Conservation (phyloP, 176 grass and related monocot genomes). For the Carex pumila region DNA sequence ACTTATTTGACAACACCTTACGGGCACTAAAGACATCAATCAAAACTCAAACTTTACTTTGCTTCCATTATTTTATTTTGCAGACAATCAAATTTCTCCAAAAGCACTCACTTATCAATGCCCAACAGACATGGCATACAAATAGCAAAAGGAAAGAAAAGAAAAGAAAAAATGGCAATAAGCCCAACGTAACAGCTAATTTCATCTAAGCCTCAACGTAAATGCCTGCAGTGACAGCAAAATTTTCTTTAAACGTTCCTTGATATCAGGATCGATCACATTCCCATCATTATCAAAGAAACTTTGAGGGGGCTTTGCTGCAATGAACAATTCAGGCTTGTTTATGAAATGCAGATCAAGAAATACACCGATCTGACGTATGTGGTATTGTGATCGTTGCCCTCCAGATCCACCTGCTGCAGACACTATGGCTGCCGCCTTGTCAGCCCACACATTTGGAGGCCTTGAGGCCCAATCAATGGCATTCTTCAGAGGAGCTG, state of each 20-base stretch:
- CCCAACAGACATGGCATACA: not conserved
- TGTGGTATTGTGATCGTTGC: conserved; percentile 62
- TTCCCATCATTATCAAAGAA: conserved; percentile 67
- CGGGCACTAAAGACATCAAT: not conserved
- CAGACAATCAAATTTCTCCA: not conserved
- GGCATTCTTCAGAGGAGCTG: conserved; percentile 87
- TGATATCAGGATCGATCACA: conserved; percentile 47
- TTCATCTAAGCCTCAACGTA: conserved; percentile 39
- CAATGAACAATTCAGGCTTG: conserved; percentile 69
- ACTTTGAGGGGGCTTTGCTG: conserved; percentile 42
- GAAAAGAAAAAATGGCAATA: not conserved
- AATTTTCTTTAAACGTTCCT: conserved; percentile 58
- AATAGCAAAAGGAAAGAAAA: not conserved
- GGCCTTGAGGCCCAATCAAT: conserved; percentile 87
- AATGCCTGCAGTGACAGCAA: conserved; percentile 74
- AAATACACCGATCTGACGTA: conserved; percentile 77
- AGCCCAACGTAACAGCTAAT: not conserved
- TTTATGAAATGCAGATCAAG: conserved; percentile 98
- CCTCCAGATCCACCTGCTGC: conserved; percentile 65
- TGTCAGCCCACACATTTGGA: conserved; percentile 73
- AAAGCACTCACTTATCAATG: not conserved
- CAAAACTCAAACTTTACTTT: not conserved
- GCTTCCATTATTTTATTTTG: not conserved
- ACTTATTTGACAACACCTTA: not conserved
- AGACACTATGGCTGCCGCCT: conserved; percentile 71